phyloP scores from a whole-genome alignment of 768 basidiomycete species.

The Leucocoprinus birnbaumii region DNA sequence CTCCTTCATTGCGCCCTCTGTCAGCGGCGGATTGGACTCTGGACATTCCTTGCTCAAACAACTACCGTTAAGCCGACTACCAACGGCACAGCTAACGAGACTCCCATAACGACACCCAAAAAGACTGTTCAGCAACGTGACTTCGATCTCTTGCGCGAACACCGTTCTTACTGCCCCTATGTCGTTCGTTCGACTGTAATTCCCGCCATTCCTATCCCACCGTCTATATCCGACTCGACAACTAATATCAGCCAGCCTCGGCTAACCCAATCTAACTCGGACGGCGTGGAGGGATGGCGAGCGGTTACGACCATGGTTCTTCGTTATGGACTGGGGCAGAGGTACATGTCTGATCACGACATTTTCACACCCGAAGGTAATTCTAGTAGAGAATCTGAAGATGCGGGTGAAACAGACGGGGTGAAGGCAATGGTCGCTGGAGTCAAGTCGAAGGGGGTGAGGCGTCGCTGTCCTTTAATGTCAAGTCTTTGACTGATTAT shows the following conservation, averaged over 20 bases:
- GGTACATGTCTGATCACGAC: slow-evolving; percentile 38
- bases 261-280: slow-evolving; percentile 13
- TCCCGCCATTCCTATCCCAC: slow-evolving; percentile 49
- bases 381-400: slow-evolving; percentile 16
- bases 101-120: slow-evolving; percentile 19
- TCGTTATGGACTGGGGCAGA: slow-evolving; percentile 62
- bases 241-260: slow-evolving; percentile 5
- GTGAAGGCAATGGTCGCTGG: slow-evolving; percentile 76
- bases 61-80: slow-evolving; percentile 10
- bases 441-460: slow-evolving; percentile 73
- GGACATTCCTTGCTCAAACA: slow-evolving; percentile 55
- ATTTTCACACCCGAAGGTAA: slow-evolving; percentile 15
- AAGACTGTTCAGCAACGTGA: slow-evolving; percentile 38
- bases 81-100: neutral
- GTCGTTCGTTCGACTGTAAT: slow-evolving; percentile 66
- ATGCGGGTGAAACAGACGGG: slow-evolving; percentile 39
- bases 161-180: slow-evolving; percentile 86
- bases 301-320: slow-evolving; percentile 70
- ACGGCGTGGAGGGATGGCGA: slow-evolving; percentile 70
- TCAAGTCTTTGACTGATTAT: neutral
- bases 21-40: slow-evolving; percentile 76
- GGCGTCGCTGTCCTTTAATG: slow-evolving; percentile 24
- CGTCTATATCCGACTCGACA: slow-evolving; percentile 16
- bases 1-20: slow-evolving; percentile 68
- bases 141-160: slow-evolving; percentile 78